Evolutionary conservation across 768 basidiomycete genomes (phyloP).

Genomic region (Amanita thiersii): DNA sequence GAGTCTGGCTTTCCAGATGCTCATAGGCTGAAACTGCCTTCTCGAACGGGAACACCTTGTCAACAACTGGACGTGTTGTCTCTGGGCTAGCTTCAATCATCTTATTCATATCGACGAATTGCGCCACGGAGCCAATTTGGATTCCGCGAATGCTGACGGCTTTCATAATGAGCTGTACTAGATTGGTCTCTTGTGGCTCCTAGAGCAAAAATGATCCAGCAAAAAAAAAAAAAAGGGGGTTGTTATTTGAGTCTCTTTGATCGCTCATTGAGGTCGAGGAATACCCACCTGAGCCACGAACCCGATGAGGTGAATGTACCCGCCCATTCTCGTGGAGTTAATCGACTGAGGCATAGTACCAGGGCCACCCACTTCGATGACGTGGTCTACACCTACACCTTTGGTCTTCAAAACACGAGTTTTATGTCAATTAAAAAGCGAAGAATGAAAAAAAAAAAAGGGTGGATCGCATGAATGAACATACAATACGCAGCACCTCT

Average conservation of each 20-base stretch:
- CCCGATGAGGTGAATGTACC: constrained; percentile 44
- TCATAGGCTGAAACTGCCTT: constrained; percentile 43
- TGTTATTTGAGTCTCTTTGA: too few relatives aligned
- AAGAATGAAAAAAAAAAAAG: background rate
- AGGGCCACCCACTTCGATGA: constrained; percentile 39
- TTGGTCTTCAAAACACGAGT: constrained; percentile 21
- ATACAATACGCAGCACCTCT: constrained; percentile 35
- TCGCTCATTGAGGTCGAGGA: background rate
- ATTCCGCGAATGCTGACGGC: constrained; percentile 41
- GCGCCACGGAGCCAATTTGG: constrained; percentile 48
- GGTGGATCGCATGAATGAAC: constrained; percentile 9
- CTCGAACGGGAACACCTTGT: constrained; percentile 52
- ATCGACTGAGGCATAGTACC: constrained; percentile 40
- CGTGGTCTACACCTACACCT: constrained; percentile 28
- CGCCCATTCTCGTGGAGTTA: constrained; percentile 28
- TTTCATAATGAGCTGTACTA: constrained; percentile 25
- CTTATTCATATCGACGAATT: constrained; percentile 47
- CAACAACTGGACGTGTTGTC: constrained; percentile 40
- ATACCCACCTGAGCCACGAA: constrained; percentile 31
- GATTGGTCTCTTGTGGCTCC: constrained; percentile 14
- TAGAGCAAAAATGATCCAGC: background rate
- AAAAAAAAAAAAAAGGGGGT: too few relatives aligned
- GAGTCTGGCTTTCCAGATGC: constrained; percentile 44
- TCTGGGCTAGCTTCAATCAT: constrained; percentile 33
- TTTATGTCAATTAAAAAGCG: background rate